Percentiles rank a stretch among this genome's conserved stretches.
Conservation (phyloP, 352 stramenopile genomes). For the Thalassiosira livingstoniorum region DNA sequence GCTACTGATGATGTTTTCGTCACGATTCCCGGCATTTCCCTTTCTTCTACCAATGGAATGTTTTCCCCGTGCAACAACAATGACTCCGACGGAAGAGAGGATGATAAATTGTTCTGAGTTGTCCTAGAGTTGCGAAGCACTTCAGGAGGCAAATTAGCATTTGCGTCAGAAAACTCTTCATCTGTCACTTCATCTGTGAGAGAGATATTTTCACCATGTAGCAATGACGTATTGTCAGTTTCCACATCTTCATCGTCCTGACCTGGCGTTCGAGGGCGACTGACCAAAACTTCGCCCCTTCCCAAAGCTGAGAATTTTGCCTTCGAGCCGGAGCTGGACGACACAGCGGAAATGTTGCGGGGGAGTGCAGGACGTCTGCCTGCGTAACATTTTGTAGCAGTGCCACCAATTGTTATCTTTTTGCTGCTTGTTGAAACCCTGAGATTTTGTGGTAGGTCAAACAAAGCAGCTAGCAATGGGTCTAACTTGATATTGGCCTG, state of each 20-base stretch:
- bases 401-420: neutral
- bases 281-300: too few species aligned
- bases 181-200: constrained; percentile 41
- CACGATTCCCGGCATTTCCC: neutral
- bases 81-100: neutral
- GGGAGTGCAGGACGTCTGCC: neutral
- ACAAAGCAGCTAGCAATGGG: constrained; percentile 37
- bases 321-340: neutral
- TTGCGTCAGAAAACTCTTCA: constrained; percentile 32
- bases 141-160: constrained; percentile 4
- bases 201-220: constrained; percentile 46
- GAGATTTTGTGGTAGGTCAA: constrained; percentile 34
- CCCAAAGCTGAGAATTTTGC: neutral
- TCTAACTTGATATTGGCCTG: constrained; percentile 32
- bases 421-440: neutral
- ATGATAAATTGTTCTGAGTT: constrained; percentile 5
- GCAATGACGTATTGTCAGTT: constrained; percentile 39
- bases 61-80: neutral
- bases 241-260: constrained; percentile 22
- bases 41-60: neutral
- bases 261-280: neutral
- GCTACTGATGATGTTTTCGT: neutral
- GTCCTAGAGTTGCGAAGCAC: neutral
- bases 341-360: neutral
- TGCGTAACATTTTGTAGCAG: neutral